Evolutionary conservation across 768 basidiomycete species (phyloP), one percentile per base, ranked within the genome.

Genomic region (Tubosaeta sp.): DNA sequence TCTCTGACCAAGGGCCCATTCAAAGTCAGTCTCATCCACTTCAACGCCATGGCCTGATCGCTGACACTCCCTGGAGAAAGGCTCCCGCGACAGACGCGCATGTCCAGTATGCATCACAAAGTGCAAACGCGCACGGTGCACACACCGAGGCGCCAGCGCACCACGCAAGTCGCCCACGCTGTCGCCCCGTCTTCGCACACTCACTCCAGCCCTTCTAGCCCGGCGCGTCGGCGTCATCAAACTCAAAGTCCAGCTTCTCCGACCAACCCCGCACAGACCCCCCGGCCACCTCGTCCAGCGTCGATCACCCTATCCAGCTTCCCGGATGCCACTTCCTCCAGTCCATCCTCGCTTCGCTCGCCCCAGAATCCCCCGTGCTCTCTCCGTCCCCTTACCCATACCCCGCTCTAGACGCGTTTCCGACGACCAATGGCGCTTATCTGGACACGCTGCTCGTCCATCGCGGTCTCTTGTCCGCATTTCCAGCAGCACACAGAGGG

Each of bases 381-480:
- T 71, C 55, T 45, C 68, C 68, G 0, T 64, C 27, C 6, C 68
- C 68, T 1, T 70, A 69, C 45, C 68, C 68, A 0, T 69, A 69
- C 17, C 68, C 67, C 57, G 51, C 45, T 11, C 51, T 64, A 51
- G 66, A 57, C 44, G 59, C 53, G 8, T 70, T 74, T 53, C 67
- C 69, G 59, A 88, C 84, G 50, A 85, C 84, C 43, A 76, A 79
- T 71, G 87, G 86, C 60, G 86, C 80, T 53, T 91, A 88, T 63
- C 79, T 91, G 68, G 88, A 91, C 63, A 76, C 79, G 47, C 83
- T 91, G 60, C 86, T 88, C 69, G 81, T 82, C 0, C 88, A 91
- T 71, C 86, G 88, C 63, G 82, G 85, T 64, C 79, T 85, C 34
- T 74, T 84, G 55, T 72, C 69, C 56, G 78, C 83, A 10, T 83